Evolutionary conservation across 1,139 yeast genomes (phyloP), one percentile per base, ranked within the genome.

Genomic region (Debaryomycetaceae sp.): DNA sequence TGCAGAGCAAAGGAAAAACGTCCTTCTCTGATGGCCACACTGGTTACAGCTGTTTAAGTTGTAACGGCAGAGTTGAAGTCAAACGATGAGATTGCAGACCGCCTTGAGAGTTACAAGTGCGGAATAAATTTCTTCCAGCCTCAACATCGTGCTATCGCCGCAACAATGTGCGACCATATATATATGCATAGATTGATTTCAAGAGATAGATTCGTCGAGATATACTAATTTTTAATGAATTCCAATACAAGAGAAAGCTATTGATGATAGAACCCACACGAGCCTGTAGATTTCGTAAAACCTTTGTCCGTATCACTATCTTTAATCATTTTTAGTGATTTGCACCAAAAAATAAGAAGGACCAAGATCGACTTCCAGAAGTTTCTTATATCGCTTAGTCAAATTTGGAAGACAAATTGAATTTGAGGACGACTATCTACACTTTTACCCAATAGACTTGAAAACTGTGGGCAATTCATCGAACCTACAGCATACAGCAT

Each of bases 1-100:
- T 91, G 96, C 87, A 85, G 61, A 78, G 80, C 53, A 75, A 83
- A 54, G 89, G 88, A 1, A 74, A 72, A 45, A 54, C 56, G 31
- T 49, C 52, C 33, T 71, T 73, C 45, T 78, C 73, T 27, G 75
- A 80, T 57, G 72, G 69, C 43, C 56, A 62, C 60, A 68, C 65
- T 42, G 76, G 80, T 31, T 82, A 72, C 58, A 70, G 79, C 49
- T 87, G 96, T 63, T 70, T 87, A 52, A 85, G 81, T 51, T 87
- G 96, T 68, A 88, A 75, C 5, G 63, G 66, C 62, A 60, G 68
- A 51, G 79, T 75, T 4, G 79, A 74, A 51, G 74, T 73, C 20
- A 70, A 65, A 42, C 58, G 55, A 45, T 60, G 46, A 46, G 13
- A 9, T 34, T 17, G 24, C 33, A 14, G 5, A 17, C 34, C 23